Percentiles rank a stretch among this genome's conserved stretches.
These are phyloP conservation scores for Penicillium sp. DNA, from an alignment of 2,329 filamentous ascomycete species.

Conservation along the genomic window DNA sequence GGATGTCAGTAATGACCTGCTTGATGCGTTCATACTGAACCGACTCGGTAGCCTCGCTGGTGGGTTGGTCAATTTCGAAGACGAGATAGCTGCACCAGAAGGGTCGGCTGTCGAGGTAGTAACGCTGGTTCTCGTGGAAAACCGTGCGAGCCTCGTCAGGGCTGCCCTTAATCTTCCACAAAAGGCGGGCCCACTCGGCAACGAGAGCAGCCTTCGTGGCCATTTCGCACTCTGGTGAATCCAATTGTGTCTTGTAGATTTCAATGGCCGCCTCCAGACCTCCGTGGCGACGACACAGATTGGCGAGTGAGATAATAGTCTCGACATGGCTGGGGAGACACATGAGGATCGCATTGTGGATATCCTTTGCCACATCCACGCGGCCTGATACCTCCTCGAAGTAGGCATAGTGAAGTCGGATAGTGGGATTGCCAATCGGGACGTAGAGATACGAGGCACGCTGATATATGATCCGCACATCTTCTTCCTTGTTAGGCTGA, in stretches of 20 bases:
- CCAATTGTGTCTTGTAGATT: conserved; percentile 77
- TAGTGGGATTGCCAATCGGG: conserved; percentile 77
- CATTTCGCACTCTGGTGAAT: conserved; percentile 66
- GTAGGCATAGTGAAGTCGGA: conserved; percentile 86
- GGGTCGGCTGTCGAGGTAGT: conserved; percentile 77
- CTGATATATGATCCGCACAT: conserved; percentile 88
- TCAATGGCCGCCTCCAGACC: conserved; percentile 82
- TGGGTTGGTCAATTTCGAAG: conserved; percentile 84
- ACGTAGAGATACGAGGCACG: conserved; percentile 82
- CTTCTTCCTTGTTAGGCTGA: conserved; percentile 77
- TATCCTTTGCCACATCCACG: conserved; percentile 73
- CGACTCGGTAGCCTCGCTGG: conserved; percentile 60
- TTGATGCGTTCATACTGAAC: conserved; percentile 72
- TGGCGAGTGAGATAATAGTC: conserved; percentile 82
- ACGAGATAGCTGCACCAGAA: conserved; percentile 90
- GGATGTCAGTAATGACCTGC: conserved; percentile 72
- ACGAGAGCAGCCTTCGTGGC: conserved; percentile 84
- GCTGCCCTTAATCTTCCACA: conserved; percentile 85
- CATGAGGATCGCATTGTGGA: conserved; percentile 76
- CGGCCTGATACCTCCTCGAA: conserved; percentile 86
- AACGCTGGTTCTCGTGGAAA: conserved; percentile 77
- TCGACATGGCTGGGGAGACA: conserved; percentile 79
- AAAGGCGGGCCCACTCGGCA: conserved; percentile 78
- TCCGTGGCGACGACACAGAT: conserved; percentile 76
- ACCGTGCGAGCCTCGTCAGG: conserved; percentile 77